These are phyloP conservation scores for Nicotiana tomentosiformis DNA, from an alignment of 257 asterid genomes.

Conservation along the genomic window DNA sequence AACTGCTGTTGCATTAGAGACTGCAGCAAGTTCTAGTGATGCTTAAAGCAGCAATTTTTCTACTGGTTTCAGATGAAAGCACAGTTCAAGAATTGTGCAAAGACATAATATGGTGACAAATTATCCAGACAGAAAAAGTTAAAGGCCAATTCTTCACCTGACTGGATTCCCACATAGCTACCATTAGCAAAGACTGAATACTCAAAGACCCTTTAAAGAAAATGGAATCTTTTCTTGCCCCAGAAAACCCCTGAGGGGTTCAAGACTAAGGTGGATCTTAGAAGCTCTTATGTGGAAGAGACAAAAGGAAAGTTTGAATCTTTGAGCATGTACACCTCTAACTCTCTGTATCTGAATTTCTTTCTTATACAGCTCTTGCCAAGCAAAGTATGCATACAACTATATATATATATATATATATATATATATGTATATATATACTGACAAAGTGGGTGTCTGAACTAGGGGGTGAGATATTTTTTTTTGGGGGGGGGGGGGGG, in stretches of 20 bases:
- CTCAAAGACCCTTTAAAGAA: neutral
- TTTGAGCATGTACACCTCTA: neutral
- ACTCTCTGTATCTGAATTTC: neutral
- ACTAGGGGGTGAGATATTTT: neutral
- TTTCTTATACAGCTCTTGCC: neutral
- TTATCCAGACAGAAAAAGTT: neutral
- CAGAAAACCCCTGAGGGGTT: neutral
- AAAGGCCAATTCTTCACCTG: neutral
- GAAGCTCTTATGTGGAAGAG: neutral
- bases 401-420: too few relatives aligned
- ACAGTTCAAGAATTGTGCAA: neutral
- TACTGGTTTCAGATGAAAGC: neutral
- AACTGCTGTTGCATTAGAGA: neutral
- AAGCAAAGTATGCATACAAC: neutral
- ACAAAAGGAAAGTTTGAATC: neutral
- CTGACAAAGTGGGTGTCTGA: neutral
- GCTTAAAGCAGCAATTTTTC: neutral
- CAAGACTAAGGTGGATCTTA: neutral
- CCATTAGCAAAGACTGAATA: neutral
- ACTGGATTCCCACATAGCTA: neutral
- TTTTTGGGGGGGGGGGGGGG: neutral
- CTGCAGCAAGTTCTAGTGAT: neutral
- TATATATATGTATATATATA: too few relatives aligned
- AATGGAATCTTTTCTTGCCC: neutral
- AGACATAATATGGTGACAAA: neutral